Evolutionary conservation across 352 stramenopile species (phyloP).

Genomic region (Phytophthora macrochlamydospora): DNA sequence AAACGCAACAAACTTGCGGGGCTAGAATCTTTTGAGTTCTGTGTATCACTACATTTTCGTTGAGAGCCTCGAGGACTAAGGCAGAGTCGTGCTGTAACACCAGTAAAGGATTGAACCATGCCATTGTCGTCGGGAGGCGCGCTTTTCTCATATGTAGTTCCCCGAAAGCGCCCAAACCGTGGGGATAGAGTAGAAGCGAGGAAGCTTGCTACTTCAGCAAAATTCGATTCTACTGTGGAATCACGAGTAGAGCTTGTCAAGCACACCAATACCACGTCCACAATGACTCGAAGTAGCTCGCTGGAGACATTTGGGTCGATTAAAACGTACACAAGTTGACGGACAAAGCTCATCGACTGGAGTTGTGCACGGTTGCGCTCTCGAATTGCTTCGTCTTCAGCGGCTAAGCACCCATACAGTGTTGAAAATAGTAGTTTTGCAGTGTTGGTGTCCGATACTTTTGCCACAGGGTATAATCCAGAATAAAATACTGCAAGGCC

Average conservation of each 20-base stretch:
- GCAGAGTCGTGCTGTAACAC: constrained; percentile 39
- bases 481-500: constrained; percentile 71
- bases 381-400: constrained; percentile 47
- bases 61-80: constrained; percentile 53
- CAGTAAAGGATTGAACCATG: constrained; percentile 15
- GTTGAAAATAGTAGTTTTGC: constrained; percentile 65
- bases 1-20: constrained; percentile 2
- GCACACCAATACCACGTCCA: constrained; percentile 71
- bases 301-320: constrained; percentile 54
- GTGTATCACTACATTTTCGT: constrained; percentile 7
- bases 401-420: constrained; percentile 62
- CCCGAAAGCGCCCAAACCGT: constrained; percentile 42
- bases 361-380: constrained; percentile 67
- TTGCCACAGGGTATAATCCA: constrained; percentile 78
- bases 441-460: constrained; percentile 30
- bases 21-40: constrained; percentile 10
- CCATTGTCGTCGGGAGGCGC: constrained; percentile 3
- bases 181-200: constrained; percentile 58
- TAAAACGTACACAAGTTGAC: constrained; percentile 75
- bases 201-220: constrained; percentile 68
- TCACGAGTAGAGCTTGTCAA: constrained; percentile 47
- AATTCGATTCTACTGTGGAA: constrained; percentile 59
- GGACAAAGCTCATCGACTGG: constrained; percentile 66
- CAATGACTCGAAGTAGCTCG: constrained; percentile 64
- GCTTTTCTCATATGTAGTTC: constrained; percentile 14